Percentiles rank a stretch among this genome's conserved stretches.
These are phyloP conservation scores for Pseudocercospora macadamiae DNA, from an alignment of 2,329 filamentous ascomycete genomes.

Conservation along the genomic window DNA sequence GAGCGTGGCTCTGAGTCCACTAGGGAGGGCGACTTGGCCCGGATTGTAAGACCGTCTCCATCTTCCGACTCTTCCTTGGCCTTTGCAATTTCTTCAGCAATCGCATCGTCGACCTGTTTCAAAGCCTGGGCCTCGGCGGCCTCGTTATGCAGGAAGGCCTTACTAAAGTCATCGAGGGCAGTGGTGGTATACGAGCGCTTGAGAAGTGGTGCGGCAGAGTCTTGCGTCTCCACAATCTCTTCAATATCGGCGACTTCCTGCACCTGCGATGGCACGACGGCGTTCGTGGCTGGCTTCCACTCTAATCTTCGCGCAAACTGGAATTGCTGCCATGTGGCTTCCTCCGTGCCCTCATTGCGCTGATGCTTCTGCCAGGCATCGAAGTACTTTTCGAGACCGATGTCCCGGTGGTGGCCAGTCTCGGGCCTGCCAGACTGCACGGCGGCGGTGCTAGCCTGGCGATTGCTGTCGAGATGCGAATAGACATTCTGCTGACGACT, in stretches of 20 bases:
- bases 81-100: constrained; percentile 75
- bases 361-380: constrained; percentile 85
- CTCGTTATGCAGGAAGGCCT: constrained; percentile 52
- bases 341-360: constrained; percentile 72
- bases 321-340: constrained; percentile 76
- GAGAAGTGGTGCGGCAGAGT: constrained; percentile 37
- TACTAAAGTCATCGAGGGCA: constrained; percentile 63
- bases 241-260: constrained; percentile 43
- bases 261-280: constrained; percentile 41
- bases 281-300: constrained; percentile 66
- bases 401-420: constrained; percentile 38
- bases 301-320: constrained; percentile 87
- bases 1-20: constrained; percentile 28
- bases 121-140: constrained; percentile 60
- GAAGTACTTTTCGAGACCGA: constrained; percentile 83
- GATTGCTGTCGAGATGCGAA: constrained; percentile 36
- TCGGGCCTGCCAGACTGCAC: constrained; percentile 40
- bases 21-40: constrained; percentile 25
- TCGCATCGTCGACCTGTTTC: constrained; percentile 81
- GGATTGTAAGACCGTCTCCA: constrained; percentile 26
- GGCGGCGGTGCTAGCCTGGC: constrained; percentile 39
- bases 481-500: constrained; percentile 35
- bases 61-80: constrained; percentile 55
- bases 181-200: constrained; percentile 57
- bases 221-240: constrained; percentile 40